A percentile compares a stretch with the other conserved stretches of the same genome.
phyloP scores from a whole-genome alignment of 2,329 filamentous ascomycete genomes.

The Stachybotrys echinatus region DNA sequence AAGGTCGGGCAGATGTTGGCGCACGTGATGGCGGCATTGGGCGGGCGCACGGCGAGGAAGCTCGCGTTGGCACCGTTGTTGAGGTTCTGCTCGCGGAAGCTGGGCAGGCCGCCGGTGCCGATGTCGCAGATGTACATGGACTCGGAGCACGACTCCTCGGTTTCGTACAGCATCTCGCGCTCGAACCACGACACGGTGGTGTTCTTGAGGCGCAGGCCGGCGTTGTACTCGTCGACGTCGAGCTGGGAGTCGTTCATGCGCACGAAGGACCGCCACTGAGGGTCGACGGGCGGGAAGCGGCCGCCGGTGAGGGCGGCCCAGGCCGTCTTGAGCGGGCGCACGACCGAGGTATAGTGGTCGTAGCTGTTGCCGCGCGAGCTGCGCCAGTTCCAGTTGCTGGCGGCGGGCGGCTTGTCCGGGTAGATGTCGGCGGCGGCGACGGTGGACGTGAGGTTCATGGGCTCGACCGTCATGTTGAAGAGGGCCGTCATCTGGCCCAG shows the following conservation, averaged over 20 bases:
- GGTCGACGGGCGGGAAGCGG: neutral
- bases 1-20: slow-evolving; percentile 1
- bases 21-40: neutral
- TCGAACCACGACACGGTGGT: neutral
- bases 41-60: neutral
- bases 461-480: slow-evolving; percentile 1
- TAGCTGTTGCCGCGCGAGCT: neutral
- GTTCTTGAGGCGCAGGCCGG: neutral
- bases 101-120: neutral
- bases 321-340: neutral
- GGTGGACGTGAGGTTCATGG: slow-evolving; percentile 1
- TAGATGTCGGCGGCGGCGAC: slow-evolving; percentile 1
- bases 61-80: neutral
- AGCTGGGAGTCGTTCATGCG: neutral
- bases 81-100: slow-evolving; percentile 1
- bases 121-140: slow-evolving; percentile 2
- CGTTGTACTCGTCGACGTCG: neutral
- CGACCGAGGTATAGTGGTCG: neutral
- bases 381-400: neutral
- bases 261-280: slow-evolving; percentile 1
- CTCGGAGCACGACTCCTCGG: slow-evolving; percentile 1
- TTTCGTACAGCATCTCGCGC: slow-evolving; percentile 1
- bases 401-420: neutral
- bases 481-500: neutral
- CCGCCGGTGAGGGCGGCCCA: neutral